phyloP scores from a whole-genome alignment of 2,329 filamentous ascomycete genomes.

The Aureobasidium sp. region DNA sequence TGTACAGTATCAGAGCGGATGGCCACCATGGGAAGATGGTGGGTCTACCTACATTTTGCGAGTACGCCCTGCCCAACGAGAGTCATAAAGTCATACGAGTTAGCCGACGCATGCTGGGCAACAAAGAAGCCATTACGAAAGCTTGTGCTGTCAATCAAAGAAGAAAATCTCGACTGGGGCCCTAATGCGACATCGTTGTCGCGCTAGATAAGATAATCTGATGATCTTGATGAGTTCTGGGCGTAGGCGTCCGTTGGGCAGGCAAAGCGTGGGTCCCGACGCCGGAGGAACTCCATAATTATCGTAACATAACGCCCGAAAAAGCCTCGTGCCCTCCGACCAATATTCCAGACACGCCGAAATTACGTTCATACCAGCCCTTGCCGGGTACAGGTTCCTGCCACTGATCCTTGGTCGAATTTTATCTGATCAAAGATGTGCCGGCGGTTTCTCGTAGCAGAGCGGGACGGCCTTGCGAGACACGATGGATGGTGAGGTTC shows the following conservation, averaged over 20 bases:
- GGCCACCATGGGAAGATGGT: not conserved
- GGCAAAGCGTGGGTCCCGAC: conserved; percentile 3
- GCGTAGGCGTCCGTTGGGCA: not conserved
- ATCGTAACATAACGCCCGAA: not conserved
- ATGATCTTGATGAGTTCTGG: conserved; percentile 5
- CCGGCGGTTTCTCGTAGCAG: conserved; percentile 4
- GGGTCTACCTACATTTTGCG: conserved; percentile 11
- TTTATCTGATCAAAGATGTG: conserved; percentile 7
- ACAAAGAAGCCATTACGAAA: conserved; percentile 5
- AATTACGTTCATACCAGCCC: not conserved
- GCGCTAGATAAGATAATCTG: conserved; percentile 15
- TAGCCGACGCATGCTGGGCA: conserved; percentile 3
- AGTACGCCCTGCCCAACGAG: not conserved
- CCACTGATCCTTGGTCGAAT: conserved; percentile 12
- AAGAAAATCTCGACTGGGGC: not conserved
- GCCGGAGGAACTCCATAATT: conserved; percentile 1
- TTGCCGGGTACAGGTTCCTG: not conserved
- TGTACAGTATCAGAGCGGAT: not conserved
- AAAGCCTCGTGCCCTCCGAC: not conserved
- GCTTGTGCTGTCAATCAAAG: not conserved
- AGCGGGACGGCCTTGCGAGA: not conserved
- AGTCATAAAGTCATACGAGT: conserved; percentile 13
- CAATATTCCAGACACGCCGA: conserved; percentile 6
- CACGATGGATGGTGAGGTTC: not conserved
- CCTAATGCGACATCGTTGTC: conserved; percentile 5